Evolutionary conservation across 2,329 filamentous ascomycete genomes (phyloP).

Genomic region (Fusarium goolgardi): DNA sequence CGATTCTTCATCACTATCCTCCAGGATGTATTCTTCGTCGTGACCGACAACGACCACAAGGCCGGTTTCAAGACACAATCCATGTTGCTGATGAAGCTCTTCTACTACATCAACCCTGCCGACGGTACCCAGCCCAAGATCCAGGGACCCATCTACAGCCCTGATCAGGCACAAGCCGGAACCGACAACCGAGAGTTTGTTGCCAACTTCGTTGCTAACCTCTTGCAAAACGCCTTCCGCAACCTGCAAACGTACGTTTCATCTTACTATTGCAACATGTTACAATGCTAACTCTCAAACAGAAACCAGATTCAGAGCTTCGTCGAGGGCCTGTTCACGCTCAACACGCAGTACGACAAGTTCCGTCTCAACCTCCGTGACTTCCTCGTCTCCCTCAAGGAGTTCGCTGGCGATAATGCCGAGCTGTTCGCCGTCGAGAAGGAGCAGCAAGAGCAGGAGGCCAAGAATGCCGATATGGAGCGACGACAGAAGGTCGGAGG

Average conservation of each 20-base stretch:
- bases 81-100: constrained; percentile 92
- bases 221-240: constrained; percentile 90
- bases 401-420: constrained; percentile 94
- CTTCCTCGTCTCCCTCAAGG: constrained; percentile 96
- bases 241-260: constrained; percentile 85
- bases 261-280: not conserved
- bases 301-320: constrained; percentile 90
- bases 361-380: constrained; percentile 97
- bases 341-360: constrained; percentile 89
- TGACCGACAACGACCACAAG: constrained; percentile 98
- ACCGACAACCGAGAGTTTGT: constrained; percentile 94
- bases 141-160: constrained; percentile 87
- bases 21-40: constrained; percentile 97
- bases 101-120: constrained; percentile 88
- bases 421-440: constrained; percentile 95
- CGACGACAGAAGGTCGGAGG: constrained; percentile 95
- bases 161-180: constrained; percentile 83
- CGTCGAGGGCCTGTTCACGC: constrained; percentile 87
- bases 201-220: constrained; percentile 83
- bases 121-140: constrained; percentile 82
- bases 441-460: constrained; percentile 88
- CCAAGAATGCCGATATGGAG: constrained; percentile 88
- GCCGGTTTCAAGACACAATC: constrained; percentile 99
- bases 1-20: constrained; percentile 96
- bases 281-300: constrained; percentile 51